Evolutionary conservation across 176 grass and related monocot genomes (phyloP), one percentile per base, ranked within the genome.

Genomic region (Typha latifolia): DNA sequence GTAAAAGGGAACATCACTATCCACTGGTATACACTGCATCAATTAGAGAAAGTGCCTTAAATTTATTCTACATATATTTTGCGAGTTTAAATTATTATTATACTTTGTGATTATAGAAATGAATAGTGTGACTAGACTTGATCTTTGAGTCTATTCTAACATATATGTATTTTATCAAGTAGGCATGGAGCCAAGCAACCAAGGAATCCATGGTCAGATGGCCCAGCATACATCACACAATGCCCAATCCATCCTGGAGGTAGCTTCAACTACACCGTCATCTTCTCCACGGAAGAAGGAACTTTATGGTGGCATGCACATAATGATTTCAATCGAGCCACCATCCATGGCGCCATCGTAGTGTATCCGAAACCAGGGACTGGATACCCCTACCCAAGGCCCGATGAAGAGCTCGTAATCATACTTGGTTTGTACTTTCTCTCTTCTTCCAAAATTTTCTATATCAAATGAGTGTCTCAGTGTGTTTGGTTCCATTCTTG

Each of bases 121-220:
- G 37, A 9, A 43, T 10, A 43, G 37, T 43, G 37, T 10, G 37
- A 43, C 37, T 43, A 43, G 10, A 43, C 37, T 43, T 43, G 27
- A 16, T 47, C n/a, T 66, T 11, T 47, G 31, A 56, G 6, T 6
- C 51, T 56, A 15, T 48, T 1, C 1, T 6, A 49, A 67, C 20
- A 66, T 43, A 18, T 66, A 48, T 43, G 14, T 23, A 14, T 6
- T 31, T 11, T 14, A n/a, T 47, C 34, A 56, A 12, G 49, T 49
- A 70, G 67, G 67, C 67, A 70, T 32, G 67, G 67, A 34, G 67
- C 53, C 12, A 56, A 21, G 49, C 49, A 70, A 24, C 67, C 23
- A 2, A 53, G 67, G 67, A 70, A 70, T 70, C 67, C 67, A 18
- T 70, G 67, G 67, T 70, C 49, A 12, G 67, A 70, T 32, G 67